phyloP scores from a whole-genome alignment of 1,284 basidiomycete species.

The Moesziomyces aphidis region DNA sequence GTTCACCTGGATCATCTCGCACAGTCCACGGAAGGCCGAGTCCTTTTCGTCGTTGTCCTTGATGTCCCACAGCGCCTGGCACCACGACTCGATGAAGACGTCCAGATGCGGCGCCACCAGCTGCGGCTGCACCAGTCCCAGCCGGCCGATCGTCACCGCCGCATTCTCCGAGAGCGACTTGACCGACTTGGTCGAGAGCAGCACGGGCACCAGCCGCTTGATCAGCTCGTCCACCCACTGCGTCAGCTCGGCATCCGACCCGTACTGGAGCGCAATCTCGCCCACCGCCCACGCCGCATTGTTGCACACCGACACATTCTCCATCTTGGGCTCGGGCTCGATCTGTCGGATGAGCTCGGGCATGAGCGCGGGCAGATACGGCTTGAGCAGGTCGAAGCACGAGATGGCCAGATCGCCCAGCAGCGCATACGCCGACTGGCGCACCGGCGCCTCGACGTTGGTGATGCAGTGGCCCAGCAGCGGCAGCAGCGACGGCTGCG shows the following conservation, averaged over 20 bases:
- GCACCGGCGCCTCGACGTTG: slow-evolving; percentile 92
- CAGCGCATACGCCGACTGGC: slow-evolving; percentile 96
- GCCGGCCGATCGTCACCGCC: slow-evolving; percentile 97
- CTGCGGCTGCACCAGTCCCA: slow-evolving; percentile 89
- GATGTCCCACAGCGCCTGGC: slow-evolving; percentile 96
- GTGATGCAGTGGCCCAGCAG: slow-evolving; percentile 64
- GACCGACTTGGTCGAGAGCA: slow-evolving; percentile 88
- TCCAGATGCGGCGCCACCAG: slow-evolving; percentile 89
- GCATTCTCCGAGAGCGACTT: slow-evolving; percentile 97
- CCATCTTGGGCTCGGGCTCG: slow-evolving; percentile 86
- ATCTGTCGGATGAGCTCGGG: slow-evolving; percentile 89
- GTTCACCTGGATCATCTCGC: slow-evolving; percentile 93
- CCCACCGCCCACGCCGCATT: slow-evolving; percentile 99
- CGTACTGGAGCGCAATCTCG: slow-evolving; percentile 79
- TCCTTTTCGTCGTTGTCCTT: slow-evolving; percentile 99
- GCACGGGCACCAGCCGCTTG: slow-evolving; percentile 87
- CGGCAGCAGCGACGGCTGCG: slow-evolving; percentile 60
- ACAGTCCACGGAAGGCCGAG: slow-evolving; percentile 97
- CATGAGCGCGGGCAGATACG: slow-evolving; percentile 83
- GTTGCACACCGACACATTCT: slow-evolving; percentile 96
- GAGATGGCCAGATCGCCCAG: slow-evolving; percentile 98
- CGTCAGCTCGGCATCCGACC: slow-evolving; percentile 69
- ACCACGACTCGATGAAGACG: slow-evolving; percentile 95
- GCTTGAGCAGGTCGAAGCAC: slow-evolving; percentile 85
- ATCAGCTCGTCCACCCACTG: slow-evolving; percentile 75